Evolutionary conservation across 495 filamentous ascomycete genomes (phyloP).

Genomic region (Aspergillus sclerotiicarbonarius): DNA sequence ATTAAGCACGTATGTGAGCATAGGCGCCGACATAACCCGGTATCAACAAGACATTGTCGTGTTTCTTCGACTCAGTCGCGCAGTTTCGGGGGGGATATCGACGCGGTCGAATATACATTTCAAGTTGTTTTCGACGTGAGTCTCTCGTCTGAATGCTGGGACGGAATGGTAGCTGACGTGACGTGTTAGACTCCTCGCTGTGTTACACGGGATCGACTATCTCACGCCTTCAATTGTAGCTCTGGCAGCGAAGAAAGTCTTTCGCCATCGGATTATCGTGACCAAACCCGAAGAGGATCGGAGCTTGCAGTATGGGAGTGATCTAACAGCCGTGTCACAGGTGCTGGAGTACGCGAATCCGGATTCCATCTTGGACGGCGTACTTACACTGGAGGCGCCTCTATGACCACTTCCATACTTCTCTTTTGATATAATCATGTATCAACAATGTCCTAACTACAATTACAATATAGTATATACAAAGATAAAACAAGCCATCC

Average conservation of each 20-base stretch:
- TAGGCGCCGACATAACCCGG: conserved; percentile 65
- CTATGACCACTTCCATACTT: conserved; percentile 39
- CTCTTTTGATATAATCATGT: background rate
- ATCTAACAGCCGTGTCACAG: conserved; percentile 61
- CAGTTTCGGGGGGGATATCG: conserved; percentile 73
- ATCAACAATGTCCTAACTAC: background rate
- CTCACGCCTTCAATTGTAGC: conserved; percentile 80
- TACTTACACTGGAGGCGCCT: conserved; percentile 71
- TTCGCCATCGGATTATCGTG: conserved; percentile 76
- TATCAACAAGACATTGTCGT: conserved; percentile 84
- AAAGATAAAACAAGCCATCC: too few relatives aligned
- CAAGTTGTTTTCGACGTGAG: conserved; percentile 59
- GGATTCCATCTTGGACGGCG: conserved; percentile 82
- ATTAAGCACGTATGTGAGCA: conserved; percentile 37
- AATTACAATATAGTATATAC: background rate
- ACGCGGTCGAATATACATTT: conserved; percentile 78
- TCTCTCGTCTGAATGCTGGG: background rate
- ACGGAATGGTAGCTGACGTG: background rate
- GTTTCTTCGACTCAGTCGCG: conserved; percentile 83
- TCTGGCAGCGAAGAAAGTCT: conserved; percentile 85
- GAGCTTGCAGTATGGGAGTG: conserved; percentile 92
- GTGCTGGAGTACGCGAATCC: conserved; percentile 65
- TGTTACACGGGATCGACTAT: conserved; percentile 76
- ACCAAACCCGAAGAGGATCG: conserved; percentile 68
- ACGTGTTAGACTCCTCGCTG: conserved; percentile 56